A percentile compares a stretch with the other conserved stretches of the same genome.
Conservation (phyloP, 2,329 filamentous ascomycete species). For the Alternaria gansuensis region DNA sequence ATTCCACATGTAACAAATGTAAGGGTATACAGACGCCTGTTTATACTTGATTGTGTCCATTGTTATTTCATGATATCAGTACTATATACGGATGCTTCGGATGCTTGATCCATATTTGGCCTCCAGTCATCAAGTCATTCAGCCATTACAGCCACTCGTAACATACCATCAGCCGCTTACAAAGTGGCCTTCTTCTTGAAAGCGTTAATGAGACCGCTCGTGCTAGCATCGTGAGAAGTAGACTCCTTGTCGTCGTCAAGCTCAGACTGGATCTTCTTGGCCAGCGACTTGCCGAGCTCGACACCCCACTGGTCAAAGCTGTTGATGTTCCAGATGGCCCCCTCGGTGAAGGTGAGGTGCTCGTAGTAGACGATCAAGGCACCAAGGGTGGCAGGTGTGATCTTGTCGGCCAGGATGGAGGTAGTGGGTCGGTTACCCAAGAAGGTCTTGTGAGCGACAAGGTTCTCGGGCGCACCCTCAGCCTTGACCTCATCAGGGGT, state of each 20-base stretch:
- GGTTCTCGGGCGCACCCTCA: constrained; percentile 74
- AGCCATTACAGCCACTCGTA: constrained; percentile 18
- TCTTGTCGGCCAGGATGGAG: constrained; percentile 90
- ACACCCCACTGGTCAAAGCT: constrained; percentile 99
- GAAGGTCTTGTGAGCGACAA: constrained; percentile 99
- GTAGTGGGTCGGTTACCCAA: constrained; percentile 96
- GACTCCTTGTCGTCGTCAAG: constrained; percentile 79
- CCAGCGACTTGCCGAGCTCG: constrained; percentile 93
- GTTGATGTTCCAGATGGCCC: constrained; percentile 99
- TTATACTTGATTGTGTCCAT: constrained; percentile 12
- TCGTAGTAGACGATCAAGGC: constrained; percentile 99
- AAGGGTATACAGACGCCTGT: not conserved
- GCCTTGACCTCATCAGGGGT: constrained; percentile 79
- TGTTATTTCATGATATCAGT: constrained; percentile 15
- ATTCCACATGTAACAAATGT: not conserved
- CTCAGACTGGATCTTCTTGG: constrained; percentile 75
- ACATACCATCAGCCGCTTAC: constrained; percentile 25
- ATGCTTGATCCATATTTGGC: constrained; percentile 13
- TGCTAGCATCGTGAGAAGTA: constrained; percentile 82
- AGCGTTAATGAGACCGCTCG: constrained; percentile 85
- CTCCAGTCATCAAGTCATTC: constrained; percentile 24
- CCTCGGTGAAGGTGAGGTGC: constrained; percentile 97
- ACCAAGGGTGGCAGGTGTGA: constrained; percentile 91
- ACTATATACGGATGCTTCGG: constrained; percentile 13
- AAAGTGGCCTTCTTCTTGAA: constrained; percentile 80